Percentiles rank a stretch among this genome's conserved stretches.
These are phyloP conservation scores for Candida succiphila DNA, from an alignment of 805 yeast genomes.

Conservation along the genomic window DNA sequence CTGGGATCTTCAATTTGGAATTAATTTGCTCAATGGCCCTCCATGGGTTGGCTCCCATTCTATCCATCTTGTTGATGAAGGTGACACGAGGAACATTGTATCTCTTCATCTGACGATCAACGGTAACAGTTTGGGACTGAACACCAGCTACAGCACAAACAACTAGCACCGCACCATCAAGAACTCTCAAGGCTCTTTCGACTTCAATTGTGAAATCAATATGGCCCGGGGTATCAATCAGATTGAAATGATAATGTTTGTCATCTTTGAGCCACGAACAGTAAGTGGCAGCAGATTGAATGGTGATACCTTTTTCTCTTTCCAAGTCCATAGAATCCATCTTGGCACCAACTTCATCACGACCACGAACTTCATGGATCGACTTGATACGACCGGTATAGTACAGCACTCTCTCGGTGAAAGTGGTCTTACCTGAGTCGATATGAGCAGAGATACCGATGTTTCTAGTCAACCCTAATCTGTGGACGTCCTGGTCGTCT, in stretches of 20 bases:
- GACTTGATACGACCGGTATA: conserved; percentile 97
- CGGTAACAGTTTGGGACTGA: conserved; percentile 97
- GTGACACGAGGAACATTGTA: conserved; percentile 96
- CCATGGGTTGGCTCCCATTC: conserved; percentile 99
- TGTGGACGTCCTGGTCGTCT: conserved; percentile 38
- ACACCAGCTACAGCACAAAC: conserved; percentile 99
- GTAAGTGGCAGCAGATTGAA: conserved; percentile 97
- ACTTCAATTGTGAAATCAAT: conserved; percentile 98
- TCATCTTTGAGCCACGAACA: conserved; percentile 86
- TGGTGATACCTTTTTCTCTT: conserved; percentile 97
- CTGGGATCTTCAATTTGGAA: conserved; percentile 78
- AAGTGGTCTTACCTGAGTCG: conserved; percentile 96
- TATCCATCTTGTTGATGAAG: conserved; percentile 96
- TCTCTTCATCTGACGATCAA: conserved; percentile 97
- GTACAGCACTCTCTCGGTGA: conserved; percentile 92
- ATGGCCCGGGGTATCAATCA: conserved; percentile 98
- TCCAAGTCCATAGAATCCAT: conserved; percentile 99
- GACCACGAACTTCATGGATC: conserved; percentile 93
- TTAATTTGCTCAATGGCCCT: conserved; percentile 87
- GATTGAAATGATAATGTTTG: conserved; percentile 72
- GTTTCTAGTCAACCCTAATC: conserved; percentile 64
- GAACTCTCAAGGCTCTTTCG: conserved; percentile 94
- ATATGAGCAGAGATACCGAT: conserved; percentile 98
- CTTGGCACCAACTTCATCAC: conserved; percentile 97
- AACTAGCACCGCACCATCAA: conserved; percentile 96